Base-by-base conservation (phyloP, 768 basidiomycete genomes). In the Harrya chromipes region DNA sequence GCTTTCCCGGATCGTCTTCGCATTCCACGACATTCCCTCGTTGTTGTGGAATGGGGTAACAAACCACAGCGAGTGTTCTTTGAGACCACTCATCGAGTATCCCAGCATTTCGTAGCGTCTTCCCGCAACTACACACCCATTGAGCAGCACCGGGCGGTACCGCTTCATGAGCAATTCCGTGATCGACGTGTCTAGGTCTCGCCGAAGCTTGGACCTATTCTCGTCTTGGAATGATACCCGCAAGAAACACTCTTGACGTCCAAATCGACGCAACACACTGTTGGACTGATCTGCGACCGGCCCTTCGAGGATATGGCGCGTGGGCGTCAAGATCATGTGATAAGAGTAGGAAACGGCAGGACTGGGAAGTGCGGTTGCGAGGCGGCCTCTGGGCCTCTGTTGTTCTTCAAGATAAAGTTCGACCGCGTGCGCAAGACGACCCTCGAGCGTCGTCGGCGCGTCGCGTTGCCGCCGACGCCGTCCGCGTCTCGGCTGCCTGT, bases 81-180 rank as follows among this genome's bases (percentile, higher is more conserved):
- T 72, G 46, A 80, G 62, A 4, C 79, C 79, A 43, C 76, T 78
- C 71, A 76, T 77, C 3, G 78, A 79, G 49, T 80, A 80, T 4
- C 75, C 80, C 21, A 81, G 57, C 57, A 80, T 72, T 3, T 76
- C 51, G 53, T 72, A 80, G 0, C 53, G 50, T 26, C 78, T 68
- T 8, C 79, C 79, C 3, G 72, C 79, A 11, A 80, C 62, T 4
- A 16, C 17, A 10, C 71, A 59, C 0, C 76, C 76, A 0, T 56
- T 36, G 24, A 67, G 55, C 20, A 78, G 52, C 13, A 64, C 54
- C 1, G 62, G 64, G 21, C 67, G 67, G 49, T 69, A 75, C 20
- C 75, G 71, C 13, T 46, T 36, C 4, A 20, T 1, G n/a, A 77
- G 56, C 29, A 75, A 44, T 0, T 64, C 55, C 8, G 52, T 40